Conservation (phyloP, 345 rosid genomes). For the Fremontodendron californicum region DNA sequence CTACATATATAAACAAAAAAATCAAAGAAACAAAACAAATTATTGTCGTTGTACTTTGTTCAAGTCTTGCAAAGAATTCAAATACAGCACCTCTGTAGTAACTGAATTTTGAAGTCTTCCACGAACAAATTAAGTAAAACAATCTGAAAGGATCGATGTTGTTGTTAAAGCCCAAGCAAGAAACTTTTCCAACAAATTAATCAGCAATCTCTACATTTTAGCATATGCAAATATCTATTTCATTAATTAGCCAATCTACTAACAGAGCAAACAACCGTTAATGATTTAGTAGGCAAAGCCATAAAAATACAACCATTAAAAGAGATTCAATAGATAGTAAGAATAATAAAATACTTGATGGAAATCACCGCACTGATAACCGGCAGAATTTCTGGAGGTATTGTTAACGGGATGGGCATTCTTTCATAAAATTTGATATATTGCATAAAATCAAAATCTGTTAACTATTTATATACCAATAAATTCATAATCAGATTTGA, state of each 20-base stretch:
- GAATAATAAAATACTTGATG: constrained; percentile 58
- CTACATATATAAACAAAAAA: no score
- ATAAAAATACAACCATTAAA: background rate
- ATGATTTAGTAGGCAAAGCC: background rate
- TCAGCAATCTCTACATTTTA: background rate
- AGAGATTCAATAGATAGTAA: background rate
- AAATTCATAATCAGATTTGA: no score
- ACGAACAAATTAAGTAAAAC: constrained; percentile 49
- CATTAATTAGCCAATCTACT: background rate
- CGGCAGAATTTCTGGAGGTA: constrained; percentile 94
- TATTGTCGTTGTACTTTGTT: no score
- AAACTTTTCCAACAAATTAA: constrained; percentile 34
- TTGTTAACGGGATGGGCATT: constrained; percentile 93
- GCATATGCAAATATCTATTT: background rate
- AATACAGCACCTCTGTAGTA: constrained; percentile 35
- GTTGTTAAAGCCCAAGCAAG: constrained; percentile 61
- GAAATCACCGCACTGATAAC: constrained; percentile 95
- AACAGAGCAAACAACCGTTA: background rate
- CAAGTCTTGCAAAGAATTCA: background rate
- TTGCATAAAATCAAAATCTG: no score
- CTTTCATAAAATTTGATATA: no score
- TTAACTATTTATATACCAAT: no score
- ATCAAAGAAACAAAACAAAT: no score
- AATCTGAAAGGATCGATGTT: constrained; percentile 51
- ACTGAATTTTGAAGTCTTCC: constrained; percentile 40